Conservation (phyloP, 202 grass and related monocot species). For the Schoenoplectus triqueter region DNA sequence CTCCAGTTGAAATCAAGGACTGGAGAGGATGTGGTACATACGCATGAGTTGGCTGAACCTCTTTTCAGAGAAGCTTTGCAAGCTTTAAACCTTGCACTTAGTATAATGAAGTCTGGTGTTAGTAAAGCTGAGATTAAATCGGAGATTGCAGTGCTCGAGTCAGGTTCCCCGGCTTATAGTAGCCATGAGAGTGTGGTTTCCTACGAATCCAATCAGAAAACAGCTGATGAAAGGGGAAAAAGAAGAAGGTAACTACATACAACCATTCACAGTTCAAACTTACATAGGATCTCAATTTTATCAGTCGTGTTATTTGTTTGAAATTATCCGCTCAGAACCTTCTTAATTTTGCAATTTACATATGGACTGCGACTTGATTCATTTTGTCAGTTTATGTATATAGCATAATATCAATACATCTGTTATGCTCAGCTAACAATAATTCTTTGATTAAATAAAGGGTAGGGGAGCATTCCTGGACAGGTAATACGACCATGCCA, state of each 20-base stretch:
- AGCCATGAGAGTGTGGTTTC: background rate
- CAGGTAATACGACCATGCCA: background rate
- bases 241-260: conserved; percentile 22
- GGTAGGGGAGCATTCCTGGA: conserved; percentile 19
- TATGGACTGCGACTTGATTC: too few species aligned
- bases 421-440: background rate
- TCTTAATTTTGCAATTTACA: too few species aligned
- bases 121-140: conserved; percentile 2
- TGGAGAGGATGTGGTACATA: background rate
- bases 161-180: conserved; percentile 10
- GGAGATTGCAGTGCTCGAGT: background rate
- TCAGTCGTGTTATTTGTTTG: too few species aligned
- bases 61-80: conserved; percentile 33
- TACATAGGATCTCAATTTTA: too few species aligned
- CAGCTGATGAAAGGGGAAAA: background rate
- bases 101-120: conserved; percentile 24
- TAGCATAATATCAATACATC: background rate
- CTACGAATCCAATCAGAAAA: conserved; percentile 16
- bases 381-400: too few species aligned
- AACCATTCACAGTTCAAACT: too few species aligned
- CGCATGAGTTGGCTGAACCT: conserved; percentile 19
- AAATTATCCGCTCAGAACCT: too few species aligned
- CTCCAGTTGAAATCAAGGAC: conserved; percentile 25
- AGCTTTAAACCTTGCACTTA: background rate
- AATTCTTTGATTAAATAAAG: background rate